These are phyloP conservation scores for Sarcomyxa edulis DNA, from an alignment of 768 basidiomycete species.

Conservation along the genomic window DNA sequence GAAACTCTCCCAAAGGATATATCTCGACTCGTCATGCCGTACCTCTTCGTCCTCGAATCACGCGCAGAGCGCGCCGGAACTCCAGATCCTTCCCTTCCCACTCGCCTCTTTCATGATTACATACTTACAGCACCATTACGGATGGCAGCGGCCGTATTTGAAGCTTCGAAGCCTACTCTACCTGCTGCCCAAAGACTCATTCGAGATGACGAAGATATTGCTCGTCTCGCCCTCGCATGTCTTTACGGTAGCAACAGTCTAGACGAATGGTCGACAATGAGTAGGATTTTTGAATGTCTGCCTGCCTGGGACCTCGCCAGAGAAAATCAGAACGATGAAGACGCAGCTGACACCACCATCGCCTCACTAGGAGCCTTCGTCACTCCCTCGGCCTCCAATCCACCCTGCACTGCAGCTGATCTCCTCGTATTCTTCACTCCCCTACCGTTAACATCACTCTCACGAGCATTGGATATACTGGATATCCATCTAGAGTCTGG, in stretches of 20 bases:
- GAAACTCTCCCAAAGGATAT: conserved; percentile 65
- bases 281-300: conserved; percentile 90
- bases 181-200: conserved; percentile 67
- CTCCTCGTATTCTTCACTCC: conserved; percentile 80
- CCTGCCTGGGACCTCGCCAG: conserved; percentile 77
- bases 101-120: conserved; percentile 65
- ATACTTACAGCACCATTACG: conserved; percentile 64
- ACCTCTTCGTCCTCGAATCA: conserved; percentile 88
- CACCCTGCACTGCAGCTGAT: conserved; percentile 57
- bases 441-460: conserved; percentile 67
- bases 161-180: conserved; percentile 88
- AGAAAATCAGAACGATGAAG: conserved; percentile 59
- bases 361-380: conserved; percentile 77
- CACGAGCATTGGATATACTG: conserved; percentile 81
- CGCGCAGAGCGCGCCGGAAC: conserved; percentile 75
- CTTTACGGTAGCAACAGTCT: conserved; percentile 78
- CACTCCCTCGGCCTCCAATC: conserved; percentile 60
- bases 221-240: conserved; percentile 79
- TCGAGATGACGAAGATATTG: conserved; percentile 78
- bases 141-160: conserved; percentile 72
- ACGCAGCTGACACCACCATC: conserved; percentile 79
- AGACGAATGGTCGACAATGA: conserved; percentile 81
- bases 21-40: conserved; percentile 78
- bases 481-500: conserved; percentile 94
- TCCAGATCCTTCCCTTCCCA: conserved; percentile 63